Base-by-base conservation (phyloP, 108 stramenopile genomes). In the Nitzschia putrida region DNA sequence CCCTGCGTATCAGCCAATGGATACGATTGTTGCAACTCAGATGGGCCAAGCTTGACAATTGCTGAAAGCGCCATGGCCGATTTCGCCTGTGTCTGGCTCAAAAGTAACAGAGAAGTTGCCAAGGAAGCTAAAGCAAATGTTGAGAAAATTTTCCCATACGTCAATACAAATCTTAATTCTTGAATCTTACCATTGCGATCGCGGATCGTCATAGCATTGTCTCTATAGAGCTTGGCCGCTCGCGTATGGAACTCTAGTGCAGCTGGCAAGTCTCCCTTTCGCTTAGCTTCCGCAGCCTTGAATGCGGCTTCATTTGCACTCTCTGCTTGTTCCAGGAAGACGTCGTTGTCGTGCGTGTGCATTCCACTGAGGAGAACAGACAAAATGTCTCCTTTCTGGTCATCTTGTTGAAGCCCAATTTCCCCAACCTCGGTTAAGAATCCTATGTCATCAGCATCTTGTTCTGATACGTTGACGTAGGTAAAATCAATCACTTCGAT, bases 71-170 rank as follows among this genome's bases (percentile, higher is more conserved):
- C 76, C 38, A 83, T 47, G 16, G 82, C 86, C 20, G 74, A 69
- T 50, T 72, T 77, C 37, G 82, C 82, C 55, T 87, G 82, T 37
- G 80, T 69, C 66, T 87, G 82, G 74, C 86, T 87, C 13, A 83
- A 56, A n/a, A 83, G 57, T n/a, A 87, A 66, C 29, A 87, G 39
- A 5, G 82, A 76, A 52, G 74, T 69, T 40, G 77, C 68, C 34
- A 87, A 64, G 12, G 79, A 65, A 7, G 67, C 73, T 78, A 52
- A 26, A 16, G 26, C 14, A 18, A 49, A 18, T 4, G 47, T 1
- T 49, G 6, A 4, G 47, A 49, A 5, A 49, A 16, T 16, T 18
- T 6, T 49, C 18, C 47, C 14, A 49, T 49, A 18, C n/a, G n/a
- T 49, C n/a, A 6, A 4, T 49, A 18, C 14, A 16, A 49, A 18